Conservation (phyloP, 2,329 filamentous ascomycete genomes). For the Sclerotinia nivalis region DNA sequence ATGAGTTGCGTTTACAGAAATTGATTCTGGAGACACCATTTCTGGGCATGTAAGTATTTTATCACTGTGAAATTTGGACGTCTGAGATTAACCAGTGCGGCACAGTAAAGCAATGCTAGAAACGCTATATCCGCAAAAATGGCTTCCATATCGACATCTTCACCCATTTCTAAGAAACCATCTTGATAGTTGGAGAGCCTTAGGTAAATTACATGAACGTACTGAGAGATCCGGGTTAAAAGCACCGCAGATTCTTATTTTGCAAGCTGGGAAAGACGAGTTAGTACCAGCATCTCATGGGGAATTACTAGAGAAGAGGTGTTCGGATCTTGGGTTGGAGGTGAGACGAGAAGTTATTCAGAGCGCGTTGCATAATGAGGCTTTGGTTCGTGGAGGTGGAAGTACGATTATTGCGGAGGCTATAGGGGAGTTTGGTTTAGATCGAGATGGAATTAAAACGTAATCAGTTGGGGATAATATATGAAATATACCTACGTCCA, state of each 20-base stretch:
- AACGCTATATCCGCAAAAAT: slow-evolving; percentile 74
- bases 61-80: not conserved
- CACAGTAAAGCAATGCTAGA: slow-evolving; percentile 61
- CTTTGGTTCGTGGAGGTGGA: slow-evolving; percentile 50
- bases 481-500: not conserved
- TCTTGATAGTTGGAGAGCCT: slow-evolving; percentile 55
- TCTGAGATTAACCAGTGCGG: not conserved
- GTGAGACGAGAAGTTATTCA: slow-evolving; percentile 49
- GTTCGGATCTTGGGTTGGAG: slow-evolving; percentile 49
- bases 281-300: slow-evolving; percentile 56
- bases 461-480: not conserved
- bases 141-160: slow-evolving; percentile 75
- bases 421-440: slow-evolving; percentile 37
- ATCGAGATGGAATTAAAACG: not conserved
- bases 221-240: slow-evolving; percentile 34
- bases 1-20: slow-evolving; percentile 42
- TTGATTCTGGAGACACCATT: slow-evolving; percentile 78
- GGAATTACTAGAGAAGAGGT: slow-evolving; percentile 49
- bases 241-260: slow-evolving; percentile 44
- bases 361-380: slow-evolving; percentile 59
- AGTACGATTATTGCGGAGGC: slow-evolving; percentile 49
- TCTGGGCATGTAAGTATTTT: slow-evolving; percentile 52
- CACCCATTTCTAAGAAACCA: slow-evolving; percentile 71
- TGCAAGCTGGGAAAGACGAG: slow-evolving; percentile 60
- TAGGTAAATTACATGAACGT: slow-evolving; percentile 46